These are phyloP conservation scores for Aspergillus sp. DNA, from an alignment of 2,329 filamentous ascomycete genomes.

Conservation along the genomic window DNA sequence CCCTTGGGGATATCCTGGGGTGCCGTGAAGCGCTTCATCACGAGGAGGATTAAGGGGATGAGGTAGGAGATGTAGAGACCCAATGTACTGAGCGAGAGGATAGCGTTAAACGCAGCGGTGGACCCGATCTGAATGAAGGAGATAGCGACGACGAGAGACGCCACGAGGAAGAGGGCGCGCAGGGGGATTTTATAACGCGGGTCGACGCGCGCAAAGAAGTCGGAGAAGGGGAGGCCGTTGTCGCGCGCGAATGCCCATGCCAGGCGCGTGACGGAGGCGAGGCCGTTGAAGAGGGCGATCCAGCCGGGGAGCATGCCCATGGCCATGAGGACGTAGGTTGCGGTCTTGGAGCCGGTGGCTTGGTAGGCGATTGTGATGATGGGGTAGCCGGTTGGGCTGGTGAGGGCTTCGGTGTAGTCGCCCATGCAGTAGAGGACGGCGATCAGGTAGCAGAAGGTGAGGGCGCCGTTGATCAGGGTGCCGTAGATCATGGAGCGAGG, in stretches of 20 bases:
- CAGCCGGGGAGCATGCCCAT: conserved; percentile 28
- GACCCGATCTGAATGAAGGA: conserved; percentile 51
- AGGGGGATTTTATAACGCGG: conserved; percentile 40
- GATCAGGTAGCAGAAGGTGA: conserved; percentile 46
- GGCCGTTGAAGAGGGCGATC: conserved; percentile 27
- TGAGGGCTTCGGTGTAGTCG: conserved; percentile 38
- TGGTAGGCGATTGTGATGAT: conserved; percentile 52
- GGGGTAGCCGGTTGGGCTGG: conserved; percentile 46
- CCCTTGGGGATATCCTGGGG: conserved; percentile 22
- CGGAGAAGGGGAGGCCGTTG: conserved; percentile 39
- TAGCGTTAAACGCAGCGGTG: conserved; percentile 51
- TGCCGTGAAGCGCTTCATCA: conserved; percentile 19
- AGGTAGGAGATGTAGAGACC: conserved; percentile 53
- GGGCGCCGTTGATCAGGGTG: conserved; percentile 45
- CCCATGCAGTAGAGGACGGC: conserved; percentile 45
- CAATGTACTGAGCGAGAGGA: conserved; percentile 50
- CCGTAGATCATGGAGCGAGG: conserved; percentile 48
- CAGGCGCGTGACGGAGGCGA: conserved; percentile 39
- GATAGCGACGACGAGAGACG: conserved; percentile 27
- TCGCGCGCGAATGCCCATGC: conserved; percentile 47
- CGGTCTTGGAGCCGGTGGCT: conserved; percentile 43
- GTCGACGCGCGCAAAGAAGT: conserved; percentile 29
- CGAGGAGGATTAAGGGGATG: conserved; percentile 39
- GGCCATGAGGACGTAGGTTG: conserved; percentile 42
- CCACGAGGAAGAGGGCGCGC: conserved; percentile 33